Base-by-base conservation (phyloP, 176 grass and related monocot genomes). In the Guadua angustifolia region DNA sequence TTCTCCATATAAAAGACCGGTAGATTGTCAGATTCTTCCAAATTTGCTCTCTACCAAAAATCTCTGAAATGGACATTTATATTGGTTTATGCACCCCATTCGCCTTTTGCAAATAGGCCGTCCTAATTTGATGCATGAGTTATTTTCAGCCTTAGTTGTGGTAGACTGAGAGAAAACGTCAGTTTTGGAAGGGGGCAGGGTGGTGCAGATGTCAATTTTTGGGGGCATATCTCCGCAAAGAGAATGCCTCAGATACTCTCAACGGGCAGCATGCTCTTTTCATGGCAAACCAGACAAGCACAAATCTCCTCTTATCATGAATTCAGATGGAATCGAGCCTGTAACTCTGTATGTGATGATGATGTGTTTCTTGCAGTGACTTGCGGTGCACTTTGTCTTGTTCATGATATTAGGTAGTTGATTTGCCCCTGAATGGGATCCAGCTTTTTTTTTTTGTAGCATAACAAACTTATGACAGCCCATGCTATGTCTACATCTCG, bases 181-280 rank as follows among this genome's bases (percentile, higher is more conserved):
- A 39, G 17, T 75, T 79, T 90, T 79, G 79, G 84, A 74, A 74
- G 2, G 80, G 35, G 18, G 18, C 32, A 39, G 47, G 87, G 88
- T 82, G 60, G 84, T 79, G 84, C 84, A 33, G 74, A 84, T 83
- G 84, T 87, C 84, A 87, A 53, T 83, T 86, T 61, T 77, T 57
- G 50, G 22, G 19, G 18, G 83, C 33, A 21, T 19, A 38, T 86
- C 33, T 79, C 38, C 59, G 76, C 67, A 69, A 17, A 33, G 70
- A 83, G 74, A 60, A 74, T 66, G 32, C 11, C 64, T 52, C 64
- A 32, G 43, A 69, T 77, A 39, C 5, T 49, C 36, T 58, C 84
- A 50, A 51, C 74, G 9, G 80, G 74, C 80, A 69, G 74, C 74
- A 80, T 72, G 69, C 87, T 84, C 50, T 80, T 90, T 87, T 87